Conservation (phyloP, 2,329 filamentous ascomycete species). For the Allantophomopsis cytisporea region DNA sequence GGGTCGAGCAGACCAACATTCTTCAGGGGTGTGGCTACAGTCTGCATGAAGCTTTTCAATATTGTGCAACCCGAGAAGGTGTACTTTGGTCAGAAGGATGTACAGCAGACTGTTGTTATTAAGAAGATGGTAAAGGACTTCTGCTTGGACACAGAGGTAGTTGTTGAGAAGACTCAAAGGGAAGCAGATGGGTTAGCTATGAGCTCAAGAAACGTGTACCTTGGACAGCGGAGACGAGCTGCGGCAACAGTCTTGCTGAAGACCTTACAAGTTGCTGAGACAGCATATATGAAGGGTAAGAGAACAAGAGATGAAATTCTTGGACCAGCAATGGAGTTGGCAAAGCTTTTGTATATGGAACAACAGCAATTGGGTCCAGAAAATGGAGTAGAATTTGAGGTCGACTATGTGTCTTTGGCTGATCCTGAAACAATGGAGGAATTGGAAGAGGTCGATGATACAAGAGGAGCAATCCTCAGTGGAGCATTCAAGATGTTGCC, state of each 20-base stretch:
- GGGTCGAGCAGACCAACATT: conserved; percentile 82
- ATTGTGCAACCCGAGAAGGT: conserved; percentile 65
- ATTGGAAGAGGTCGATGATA: conserved; percentile 53
- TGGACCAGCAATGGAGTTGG: conserved; percentile 50
- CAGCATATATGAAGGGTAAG: conserved; percentile 40
- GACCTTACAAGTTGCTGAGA: conserved; percentile 58
- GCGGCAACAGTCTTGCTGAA: conserved; percentile 60
- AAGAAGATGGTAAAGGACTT: conserved; percentile 81
- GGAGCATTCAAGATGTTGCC: conserved; percentile 84
- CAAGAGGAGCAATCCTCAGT: conserved; percentile 70
- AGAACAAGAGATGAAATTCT: conserved; percentile 53
- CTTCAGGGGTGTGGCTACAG: conserved; percentile 89
- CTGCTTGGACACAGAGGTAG: conserved; percentile 60
- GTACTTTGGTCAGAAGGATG: conserved; percentile 96
- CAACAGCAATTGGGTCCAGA: conserved; percentile 45
- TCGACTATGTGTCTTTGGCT: conserved; percentile 87
- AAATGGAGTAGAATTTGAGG: conserved; percentile 59
- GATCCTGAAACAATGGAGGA: conserved; percentile 78
- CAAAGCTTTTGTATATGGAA: conserved; percentile 36
- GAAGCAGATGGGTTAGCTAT: conserved; percentile 76
- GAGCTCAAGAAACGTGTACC: conserved; percentile 88
- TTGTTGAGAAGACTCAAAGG: conserved; percentile 61
- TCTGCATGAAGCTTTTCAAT: conserved; percentile 90
- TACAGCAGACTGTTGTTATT: conserved; percentile 90
- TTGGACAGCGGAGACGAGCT: conserved; percentile 59